Evolutionary conservation across 2,329 filamentous ascomycete species (phyloP), one percentile per base, ranked within the genome.

Genomic region (Incumbomyces delicatus): DNA sequence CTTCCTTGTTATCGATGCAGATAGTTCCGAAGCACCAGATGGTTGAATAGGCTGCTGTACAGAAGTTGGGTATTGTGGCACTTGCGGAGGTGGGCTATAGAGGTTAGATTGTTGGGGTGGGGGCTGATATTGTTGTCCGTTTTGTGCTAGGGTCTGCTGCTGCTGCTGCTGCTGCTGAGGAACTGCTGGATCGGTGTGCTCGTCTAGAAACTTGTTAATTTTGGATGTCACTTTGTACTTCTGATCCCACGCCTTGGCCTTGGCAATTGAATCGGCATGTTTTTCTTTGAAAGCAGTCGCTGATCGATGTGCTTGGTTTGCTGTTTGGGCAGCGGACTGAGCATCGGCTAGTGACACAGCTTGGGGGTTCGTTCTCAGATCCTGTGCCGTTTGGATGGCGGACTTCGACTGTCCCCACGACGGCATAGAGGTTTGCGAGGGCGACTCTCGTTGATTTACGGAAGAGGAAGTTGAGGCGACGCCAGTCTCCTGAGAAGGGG

Each of bases 221-320:
- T 66, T 68, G 13, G 71, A 65, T 4, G 66, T 61, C 42, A 80
- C 65, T 2, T 76, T 76, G 54, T 83, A 83, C 59, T 78, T 81
- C 58, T 81, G 74, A 46, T 80, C 77, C 46, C 81, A 55, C 1
- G 66, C 68, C 50, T 74, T 76, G 3, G 80, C 79, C 16, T 70
- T 72, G 57, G 72, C 68, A 5, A 85, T 76, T 60, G 85, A 79
- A 14, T 82, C 81, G 2, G 81, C 77, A 56, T 87, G 81, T 22
- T 81, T 68, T 59, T 85, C 77, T 12, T 80, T 78, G 61, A 87
- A 85, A 58, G 83, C 82, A 50, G 78, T 80, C 34, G 75, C 74
- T 33, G 79, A 83, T 22, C 71, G 69, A 1, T 76, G 80, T 12
- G 78, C 75, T 27, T 70, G 65, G 51, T 78, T 81, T 33, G 76